Evolutionary conservation across 148 eudicot genomes (phyloP), one percentile per base, ranked within the genome.

Genomic region (Spergularia bocconei): DNA sequence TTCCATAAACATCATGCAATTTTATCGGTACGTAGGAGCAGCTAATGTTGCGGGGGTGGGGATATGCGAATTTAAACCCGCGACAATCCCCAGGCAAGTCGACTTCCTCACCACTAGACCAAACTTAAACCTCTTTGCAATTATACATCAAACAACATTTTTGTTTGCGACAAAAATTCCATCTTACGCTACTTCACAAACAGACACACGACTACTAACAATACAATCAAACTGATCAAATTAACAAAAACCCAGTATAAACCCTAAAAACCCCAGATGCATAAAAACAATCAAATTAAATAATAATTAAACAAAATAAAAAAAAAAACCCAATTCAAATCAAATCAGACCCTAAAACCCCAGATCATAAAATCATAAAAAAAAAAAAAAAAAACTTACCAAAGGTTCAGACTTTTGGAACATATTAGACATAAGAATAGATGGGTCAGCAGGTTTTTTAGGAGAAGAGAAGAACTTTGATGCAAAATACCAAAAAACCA

Each of bases 401-500:
- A 96, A 56, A 23, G 87, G 80, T 73, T 92, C 93, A 41, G 86
- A 93, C 82, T 88, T 88, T 4, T 82, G 89, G 80, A 92, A 91
- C 70, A 96, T 80, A 84, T 96, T 96, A 50, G 90, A 79, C 90
- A 96, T 96, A 88, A 85, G 90, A 63, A 82, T 52, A 68, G 88
- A 41, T 66, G 97, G 90, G 39, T 88, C 88, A 38, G 78, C 13
- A 13, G 97, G 65, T 72, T 82, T 84, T 78, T 84, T 82, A 16
- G 99, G 90, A 52, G 90, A 82, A 74, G 89, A 75, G 72, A 85
- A 89, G 85, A 96, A 96, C 25, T 90, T 91, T 15, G 99, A 96
- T 11, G 93, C 89, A 73, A 96, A 96, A 83, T 90, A 96, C 91
- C 96, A 91, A 69, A 96, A 87, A 5, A 96, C 88, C 21, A 87